These are phyloP conservation scores for Phytophthora sojae DNA, from an alignment of 352 stramenopile genomes.

Conservation along the genomic window DNA sequence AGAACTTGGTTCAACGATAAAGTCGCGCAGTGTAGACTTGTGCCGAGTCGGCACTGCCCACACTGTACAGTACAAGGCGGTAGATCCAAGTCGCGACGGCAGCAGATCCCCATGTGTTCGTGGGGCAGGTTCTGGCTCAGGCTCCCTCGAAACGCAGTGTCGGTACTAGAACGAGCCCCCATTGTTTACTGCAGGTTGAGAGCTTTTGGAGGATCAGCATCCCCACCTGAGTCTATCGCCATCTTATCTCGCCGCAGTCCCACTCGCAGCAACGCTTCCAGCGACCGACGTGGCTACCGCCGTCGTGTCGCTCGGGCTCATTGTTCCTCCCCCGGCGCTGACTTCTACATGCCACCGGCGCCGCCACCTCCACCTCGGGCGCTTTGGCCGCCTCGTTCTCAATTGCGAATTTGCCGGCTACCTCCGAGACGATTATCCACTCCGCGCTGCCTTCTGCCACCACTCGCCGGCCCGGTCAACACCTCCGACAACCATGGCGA, in stretches of 20 bases:
- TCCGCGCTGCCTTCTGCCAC: neutral
- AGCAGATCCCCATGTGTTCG: conserved; percentile 1
- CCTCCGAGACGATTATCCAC: neutral
- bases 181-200: too few species aligned
- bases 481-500: conserved; percentile 2
- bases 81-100: neutral
- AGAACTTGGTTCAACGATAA: too few species aligned
- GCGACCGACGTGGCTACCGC: neutral
- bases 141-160: neutral
- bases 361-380: too few species aligned
- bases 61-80: too few species aligned
- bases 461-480: too few species aligned
- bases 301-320: conserved; percentile 5
- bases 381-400: conserved; percentile 11
- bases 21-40: too few species aligned
- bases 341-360: conserved; percentile 20
- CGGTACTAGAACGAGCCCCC: neutral
- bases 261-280: conserved; percentile 5
- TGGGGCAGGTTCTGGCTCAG: neutral
- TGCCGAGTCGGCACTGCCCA: too few species aligned
- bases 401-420: conserved; percentile 33
- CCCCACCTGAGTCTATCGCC: neutral
- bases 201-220: neutral
- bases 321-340: neutral
- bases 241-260: neutral